Percentiles rank a stretch among this genome's conserved stretches.
Conservation (phyloP, 768 basidiomycete genomes). For the Leccinum arenicola region DNA sequence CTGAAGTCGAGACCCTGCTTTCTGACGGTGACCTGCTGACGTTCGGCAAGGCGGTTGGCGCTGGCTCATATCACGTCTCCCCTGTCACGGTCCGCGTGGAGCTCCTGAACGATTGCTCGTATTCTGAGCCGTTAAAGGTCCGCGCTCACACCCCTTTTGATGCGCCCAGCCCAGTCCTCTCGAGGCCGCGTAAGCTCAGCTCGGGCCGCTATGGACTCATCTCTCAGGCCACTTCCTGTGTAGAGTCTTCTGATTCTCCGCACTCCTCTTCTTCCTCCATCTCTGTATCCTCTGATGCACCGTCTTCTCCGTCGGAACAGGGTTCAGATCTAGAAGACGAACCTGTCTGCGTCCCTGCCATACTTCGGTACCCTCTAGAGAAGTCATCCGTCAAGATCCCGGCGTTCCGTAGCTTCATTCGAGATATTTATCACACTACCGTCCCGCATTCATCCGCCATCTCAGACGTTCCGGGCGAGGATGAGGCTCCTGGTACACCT, state of each 20-base stretch:
- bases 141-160: conserved; percentile 12
- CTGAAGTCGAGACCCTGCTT: conserved; percentile 56
- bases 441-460: conserved; percentile 9
- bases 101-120: conserved; percentile 34
- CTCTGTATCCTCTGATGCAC: conserved; percentile 36
- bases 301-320: conserved; percentile 31
- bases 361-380: conserved; percentile 15
- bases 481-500: conserved; percentile 9
- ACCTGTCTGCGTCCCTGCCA: conserved; percentile 13
- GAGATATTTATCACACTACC: conserved; percentile 23
- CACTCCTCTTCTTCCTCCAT: conserved; percentile 38
- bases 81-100: conserved; percentile 64
- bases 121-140: conserved; percentile 20
- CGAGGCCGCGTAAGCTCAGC: conserved; percentile 30
- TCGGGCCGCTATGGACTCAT: conserved; percentile 68
- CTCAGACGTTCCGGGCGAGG: conserved; percentile 11
- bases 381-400: conserved; percentile 30
- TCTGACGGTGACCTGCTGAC: conserved; percentile 69
- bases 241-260: conserved; percentile 28
- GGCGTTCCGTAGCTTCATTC: conserved; percentile 30
- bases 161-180: conserved; percentile 29
- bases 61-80: conserved; percentile 54
- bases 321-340: conserved; percentile 60
- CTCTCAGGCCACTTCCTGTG: conserved; percentile 23
- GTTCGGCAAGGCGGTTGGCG: conserved; percentile 74